Evolutionary conservation across 768 basidiomycete species (phyloP), one percentile per base, ranked within the genome.

Genomic region (Leccinum longicurvipes): DNA sequence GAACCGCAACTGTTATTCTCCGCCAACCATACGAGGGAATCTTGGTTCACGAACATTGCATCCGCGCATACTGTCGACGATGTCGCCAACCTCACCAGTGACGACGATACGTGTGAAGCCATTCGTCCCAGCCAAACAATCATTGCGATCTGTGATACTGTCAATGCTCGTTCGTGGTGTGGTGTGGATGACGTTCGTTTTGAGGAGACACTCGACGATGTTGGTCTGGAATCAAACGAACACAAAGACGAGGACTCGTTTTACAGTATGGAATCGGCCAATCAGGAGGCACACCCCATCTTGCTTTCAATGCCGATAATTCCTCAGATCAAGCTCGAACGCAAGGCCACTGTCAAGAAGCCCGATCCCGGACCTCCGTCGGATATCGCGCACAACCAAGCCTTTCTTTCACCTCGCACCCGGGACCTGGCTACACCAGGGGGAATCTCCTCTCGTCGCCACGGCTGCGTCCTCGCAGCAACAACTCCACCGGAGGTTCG

Each of bases 231-330:
- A 28, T n/a, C 45, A 4, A 49, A 21, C 17, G 27, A 49, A 19
- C 29, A 11, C 44, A 32, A 49, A 21, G 27, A 45, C 39, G 69
- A 69, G 8, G 50, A 55, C 12, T 67, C 69, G 3, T 44, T 67
- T 0, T 69, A 71, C 12, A 64, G 64, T 47, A 56, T 44, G 56
- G 60, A 63, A 44, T 71, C 69, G 17, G 64, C 67, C 21, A 60
- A 69, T 46, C 59, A 63, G 21, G 64, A 67, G 6, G 54, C 51
- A 2, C 64, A 69, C 45, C 51, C 53, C 2, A 21, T 59, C 32
- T 55, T 69, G 47, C 60, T 69, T 47, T 67, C 69, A 4, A 71
- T 67, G 53, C 67, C 67, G 6, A 54, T 60, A 1, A 71, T 68
- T n/a, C 67, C 67, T 27, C 57, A 50, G 49, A 69, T 69, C 50